Evolutionary conservation across 1,284 basidiomycete genomes (phyloP), one percentile per base, ranked within the genome.

Genomic region (Naganishia cerealis): DNA sequence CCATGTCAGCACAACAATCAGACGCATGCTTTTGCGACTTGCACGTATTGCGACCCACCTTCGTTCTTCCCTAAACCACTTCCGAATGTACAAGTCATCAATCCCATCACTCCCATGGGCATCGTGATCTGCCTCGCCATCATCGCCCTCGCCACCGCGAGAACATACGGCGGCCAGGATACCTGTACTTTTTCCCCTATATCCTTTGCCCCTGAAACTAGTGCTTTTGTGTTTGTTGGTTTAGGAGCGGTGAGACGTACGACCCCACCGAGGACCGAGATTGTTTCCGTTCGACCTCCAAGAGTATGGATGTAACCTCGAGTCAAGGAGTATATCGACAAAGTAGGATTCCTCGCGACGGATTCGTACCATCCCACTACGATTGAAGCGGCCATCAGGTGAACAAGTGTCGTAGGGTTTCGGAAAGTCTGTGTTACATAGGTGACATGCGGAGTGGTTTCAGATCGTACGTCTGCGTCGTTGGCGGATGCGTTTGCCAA

Each of bases 71-170:
- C 71, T 33, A 73, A 68, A 36, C 70, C 73, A 0, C 70, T 72
- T 15, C 78, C 77, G 39, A 78, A 72, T 8, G 77, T 72, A 66
- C 76, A 76, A 56, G 75, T 74, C 74, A 79, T 75, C 46, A 79
- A 61, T 0, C 74, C 78, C 29, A 67, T 71, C 0, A 78, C 73
- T 12, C 78, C 78, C 33, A 76, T 75, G 4, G 72, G 72, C 21
- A 75, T 56, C 48, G 73, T 63, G 10, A 78, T 67, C 66, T 76
- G 75, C 18, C 66, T 70, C 29, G 72, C 73, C 70, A 78, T 71
- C 26, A 76, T 68, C 3, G 67, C 71, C 33, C 72, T 70, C 33
- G 76, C 67, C 3, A 73, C 71, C 12, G 70, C 56, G 29, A 73
- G 72, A 1, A 76, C 74, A 57, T 77, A 78, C 12, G 66, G 61